These are phyloP conservation scores for Globisporangium abappressorium DNA, from an alignment of 352 stramenopile species.

Conservation along the genomic window DNA sequence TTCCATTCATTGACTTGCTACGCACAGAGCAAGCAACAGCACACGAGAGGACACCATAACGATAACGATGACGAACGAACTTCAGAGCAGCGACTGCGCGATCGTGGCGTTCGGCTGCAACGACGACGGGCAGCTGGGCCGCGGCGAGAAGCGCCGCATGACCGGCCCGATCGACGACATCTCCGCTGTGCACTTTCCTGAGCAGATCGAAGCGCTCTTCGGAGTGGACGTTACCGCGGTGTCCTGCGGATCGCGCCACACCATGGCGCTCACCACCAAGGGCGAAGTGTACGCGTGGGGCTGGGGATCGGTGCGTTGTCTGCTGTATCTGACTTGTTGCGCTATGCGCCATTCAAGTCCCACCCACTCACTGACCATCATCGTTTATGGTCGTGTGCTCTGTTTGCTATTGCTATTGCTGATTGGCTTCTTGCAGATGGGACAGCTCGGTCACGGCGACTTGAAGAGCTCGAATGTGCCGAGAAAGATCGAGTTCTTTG, in stretches of 20 bases:
- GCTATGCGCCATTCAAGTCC: neutral
- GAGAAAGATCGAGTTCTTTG: conserved; percentile 63
- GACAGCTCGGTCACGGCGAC: conserved; percentile 71
- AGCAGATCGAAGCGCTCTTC: conserved; percentile 46
- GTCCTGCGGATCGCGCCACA: conserved; percentile 80
- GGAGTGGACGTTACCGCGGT: conserved; percentile 59
- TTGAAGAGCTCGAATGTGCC: conserved; percentile 70
- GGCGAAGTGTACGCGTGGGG: conserved; percentile 74
- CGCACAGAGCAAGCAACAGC: neutral
- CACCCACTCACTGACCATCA: neutral
- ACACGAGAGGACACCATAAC: neutral
- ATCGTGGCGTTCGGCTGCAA: conserved; percentile 81
- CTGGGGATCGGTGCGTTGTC: conserved; percentile 62
- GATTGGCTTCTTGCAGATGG: conserved; percentile 42
- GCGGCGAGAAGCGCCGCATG: conserved; percentile 54
- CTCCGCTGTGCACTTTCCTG: conserved; percentile 71
- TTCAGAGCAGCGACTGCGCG: conserved; percentile 23
- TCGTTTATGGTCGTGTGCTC: neutral
- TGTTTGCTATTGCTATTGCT: neutral
- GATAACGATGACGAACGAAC: neutral
- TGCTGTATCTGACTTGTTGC: neutral
- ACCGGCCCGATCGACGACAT: conserved; percentile 65
- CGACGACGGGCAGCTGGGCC: conserved; percentile 78
- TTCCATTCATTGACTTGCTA: neutral
- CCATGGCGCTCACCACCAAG: conserved; percentile 66